Evolutionary conservation across 2,329 filamentous ascomycete species (phyloP).

Genomic region (Colletotrichum lini): DNA sequence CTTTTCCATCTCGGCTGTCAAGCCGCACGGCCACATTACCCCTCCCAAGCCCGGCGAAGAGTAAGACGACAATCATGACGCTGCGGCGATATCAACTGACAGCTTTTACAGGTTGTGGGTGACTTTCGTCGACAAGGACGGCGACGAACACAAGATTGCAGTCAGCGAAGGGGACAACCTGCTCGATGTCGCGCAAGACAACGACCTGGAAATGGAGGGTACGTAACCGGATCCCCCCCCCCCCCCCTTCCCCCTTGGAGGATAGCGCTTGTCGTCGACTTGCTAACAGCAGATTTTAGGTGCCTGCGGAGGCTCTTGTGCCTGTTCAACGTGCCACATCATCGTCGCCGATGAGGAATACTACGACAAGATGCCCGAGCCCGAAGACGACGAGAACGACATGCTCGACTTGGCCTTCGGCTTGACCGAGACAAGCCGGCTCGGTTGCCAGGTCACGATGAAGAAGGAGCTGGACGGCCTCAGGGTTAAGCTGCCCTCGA

Average conservation of each 20-base stretch:
- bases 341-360: slow-evolving; percentile 82
- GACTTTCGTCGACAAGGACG: slow-evolving; percentile 95
- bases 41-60: slow-evolving; percentile 93
- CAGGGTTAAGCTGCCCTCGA: slow-evolving; percentile 86
- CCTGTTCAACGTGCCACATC: slow-evolving; percentile 93
- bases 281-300: slow-evolving; percentile 59
- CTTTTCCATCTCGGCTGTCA: slow-evolving; percentile 76
- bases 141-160: slow-evolving; percentile 79
- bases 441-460: slow-evolving; percentile 96
- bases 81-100: slow-evolving; percentile 7
- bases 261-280: background rate
- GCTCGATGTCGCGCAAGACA: slow-evolving; percentile 92
- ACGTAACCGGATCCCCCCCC: slow-evolving; percentile 43
- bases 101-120: slow-evolving; percentile 77
- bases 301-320: slow-evolving; percentile 94
- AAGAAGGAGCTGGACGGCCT: slow-evolving; percentile 89
- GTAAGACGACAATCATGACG: slow-evolving; percentile 64
- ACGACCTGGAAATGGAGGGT: slow-evolving; percentile 98
- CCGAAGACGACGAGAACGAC: slow-evolving; percentile 87
- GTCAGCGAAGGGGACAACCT: slow-evolving; percentile 92
- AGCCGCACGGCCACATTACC: slow-evolving; percentile 83
- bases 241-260: background rate
- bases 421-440: slow-evolving; percentile 84
- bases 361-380: slow-evolving; percentile 84
- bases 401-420: slow-evolving; percentile 94